phyloP scores from a whole-genome alignment of 768 basidiomycete genomes.

The Coprinellus micaceus region DNA sequence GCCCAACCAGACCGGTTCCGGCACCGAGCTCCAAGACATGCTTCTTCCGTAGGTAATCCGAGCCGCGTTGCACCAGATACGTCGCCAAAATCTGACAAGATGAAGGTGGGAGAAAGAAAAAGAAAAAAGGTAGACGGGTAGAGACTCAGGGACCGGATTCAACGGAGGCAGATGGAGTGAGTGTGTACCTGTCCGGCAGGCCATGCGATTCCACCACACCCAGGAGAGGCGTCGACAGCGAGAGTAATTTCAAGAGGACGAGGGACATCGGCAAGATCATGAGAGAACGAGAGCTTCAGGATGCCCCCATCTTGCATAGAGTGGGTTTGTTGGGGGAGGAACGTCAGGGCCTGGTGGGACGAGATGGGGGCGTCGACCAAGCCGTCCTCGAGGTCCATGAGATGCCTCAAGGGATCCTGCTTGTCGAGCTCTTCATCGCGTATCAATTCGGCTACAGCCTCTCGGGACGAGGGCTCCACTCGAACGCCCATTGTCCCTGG shows the following conservation, averaged over 20 bases:
- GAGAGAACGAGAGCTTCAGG: slow-evolving; percentile 41
- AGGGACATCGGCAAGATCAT: slow-evolving; percentile 18
- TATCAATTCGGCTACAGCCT: slow-evolving; percentile 29
- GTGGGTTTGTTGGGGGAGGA: slow-evolving; percentile 53
- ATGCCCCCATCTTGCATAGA: slow-evolving; percentile 44
- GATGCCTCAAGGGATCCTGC: slow-evolving; percentile 59
- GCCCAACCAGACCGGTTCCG: slow-evolving; percentile 91
- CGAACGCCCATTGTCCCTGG: not conserved
- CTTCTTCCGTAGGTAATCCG: slow-evolving; percentile 46
- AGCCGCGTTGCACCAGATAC: slow-evolving; percentile 62
- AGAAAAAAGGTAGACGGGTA: not conserved
- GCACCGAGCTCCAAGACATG: slow-evolving; percentile 81
- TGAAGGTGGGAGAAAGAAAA: not conserved
- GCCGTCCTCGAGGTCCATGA: slow-evolving; percentile 37
- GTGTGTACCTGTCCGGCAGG: slow-evolving; percentile 78
- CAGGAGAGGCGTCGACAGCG: slow-evolving; percentile 74
- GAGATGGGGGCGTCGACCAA: slow-evolving; percentile 6
- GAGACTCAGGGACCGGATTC: slow-evolving; percentile 9
- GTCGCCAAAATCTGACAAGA: slow-evolving; percentile 64
- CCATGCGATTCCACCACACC: slow-evolving; percentile 92
- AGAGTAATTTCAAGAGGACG: slow-evolving; percentile 44
- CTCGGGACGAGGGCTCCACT: not conserved
- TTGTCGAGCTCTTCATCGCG: slow-evolving; percentile 53
- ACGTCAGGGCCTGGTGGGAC: slow-evolving; percentile 22
- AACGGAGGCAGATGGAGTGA: slow-evolving; percentile 1